These are phyloP conservation scores for Alternaria ethzedia DNA, from an alignment of 2,329 filamentous ascomycete genomes.

Conservation along the genomic window DNA sequence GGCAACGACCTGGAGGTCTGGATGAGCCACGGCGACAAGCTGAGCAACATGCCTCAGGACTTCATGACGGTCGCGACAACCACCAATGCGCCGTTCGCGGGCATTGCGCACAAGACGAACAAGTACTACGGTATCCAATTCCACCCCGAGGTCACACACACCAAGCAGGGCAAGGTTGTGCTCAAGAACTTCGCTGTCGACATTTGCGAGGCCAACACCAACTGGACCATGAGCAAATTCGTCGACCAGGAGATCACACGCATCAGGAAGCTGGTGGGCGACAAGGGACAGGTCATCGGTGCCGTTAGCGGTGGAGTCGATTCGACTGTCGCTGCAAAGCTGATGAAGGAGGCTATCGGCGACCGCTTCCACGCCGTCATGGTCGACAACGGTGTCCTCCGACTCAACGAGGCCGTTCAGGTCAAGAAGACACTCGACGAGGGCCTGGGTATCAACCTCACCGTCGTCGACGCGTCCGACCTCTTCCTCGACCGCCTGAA, in stretches of 20 bases:
- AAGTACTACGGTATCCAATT: slow-evolving; percentile 86
- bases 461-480: slow-evolving; percentile 79
- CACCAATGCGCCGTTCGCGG: slow-evolving; percentile 77
- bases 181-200: slow-evolving; percentile 83
- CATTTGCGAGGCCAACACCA: slow-evolving; percentile 77
- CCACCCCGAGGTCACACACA: slow-evolving; percentile 84
- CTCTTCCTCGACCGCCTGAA: slow-evolving; percentile 77
- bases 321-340: slow-evolving; percentile 82
- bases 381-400: slow-evolving; percentile 85
- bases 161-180: slow-evolving; percentile 70
- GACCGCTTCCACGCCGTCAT: slow-evolving; percentile 85
- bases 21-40: slow-evolving; percentile 92
- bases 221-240: slow-evolving; percentile 90
- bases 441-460: slow-evolving; percentile 88
- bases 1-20: slow-evolving; percentile 74
- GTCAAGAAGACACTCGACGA: slow-evolving; percentile 81
- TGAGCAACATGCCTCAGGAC: slow-evolving; percentile 72
- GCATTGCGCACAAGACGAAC: slow-evolving; percentile 73
- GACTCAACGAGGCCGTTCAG: slow-evolving; percentile 80
- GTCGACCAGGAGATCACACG: slow-evolving; percentile 78
- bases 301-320: slow-evolving; percentile 86
- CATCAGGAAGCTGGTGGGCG: slow-evolving; percentile 82
- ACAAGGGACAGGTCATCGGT: slow-evolving; percentile 80
- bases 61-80: slow-evolving; percentile 80
- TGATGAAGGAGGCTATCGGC: slow-evolving; percentile 87